phyloP scores from a whole-genome alignment of 1,139 yeast species.

The Magnusiomyces fungicola region DNA sequence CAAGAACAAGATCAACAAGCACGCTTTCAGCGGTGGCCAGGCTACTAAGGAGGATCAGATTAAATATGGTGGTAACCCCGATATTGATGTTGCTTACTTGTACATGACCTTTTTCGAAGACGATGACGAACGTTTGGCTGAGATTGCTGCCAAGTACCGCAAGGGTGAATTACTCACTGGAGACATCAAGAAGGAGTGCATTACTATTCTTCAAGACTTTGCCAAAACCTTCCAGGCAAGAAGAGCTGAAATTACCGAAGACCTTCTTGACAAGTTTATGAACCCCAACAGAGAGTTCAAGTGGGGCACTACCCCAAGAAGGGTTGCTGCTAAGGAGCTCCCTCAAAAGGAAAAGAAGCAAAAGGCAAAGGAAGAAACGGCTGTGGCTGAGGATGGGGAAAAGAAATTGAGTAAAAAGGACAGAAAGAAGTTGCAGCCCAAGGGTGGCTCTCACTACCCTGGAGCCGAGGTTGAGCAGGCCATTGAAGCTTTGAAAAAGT shows the following conservation, averaged over 20 bases:
- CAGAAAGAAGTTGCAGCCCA: conserved; percentile 4
- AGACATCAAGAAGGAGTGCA: conserved; percentile 87
- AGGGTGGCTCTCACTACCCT: conserved; percentile 3
- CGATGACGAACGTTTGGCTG: conserved; percentile 72
- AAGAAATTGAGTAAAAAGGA: conserved; percentile 6
- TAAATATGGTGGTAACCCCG: conserved; percentile 85
- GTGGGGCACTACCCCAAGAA: conserved; percentile 63
- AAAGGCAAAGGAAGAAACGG: neutral
- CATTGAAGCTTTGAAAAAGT: neutral
- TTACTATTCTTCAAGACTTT: conserved; percentile 68
- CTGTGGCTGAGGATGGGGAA: neutral
- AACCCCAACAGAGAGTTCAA: conserved; percentile 68
- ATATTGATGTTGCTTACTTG: conserved; percentile 92
- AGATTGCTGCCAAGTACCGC: conserved; percentile 58
- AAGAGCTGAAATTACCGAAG: conserved; percentile 61
- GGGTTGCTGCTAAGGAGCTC: conserved; percentile 58
- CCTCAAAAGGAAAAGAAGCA: conserved; percentile 12
- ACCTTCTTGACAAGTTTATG: conserved; percentile 66
- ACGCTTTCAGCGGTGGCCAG: conserved; percentile 95
- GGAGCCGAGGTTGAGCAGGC: conserved; percentile 5
- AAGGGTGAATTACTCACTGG: conserved; percentile 84
- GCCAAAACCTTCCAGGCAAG: conserved; percentile 76
- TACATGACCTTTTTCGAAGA: conserved; percentile 82
- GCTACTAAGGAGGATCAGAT: conserved; percentile 86
- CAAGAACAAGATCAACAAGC: conserved; percentile 89